Evolutionary conservation across 2,329 filamentous ascomycete genomes (phyloP).

Genomic region (Calonectria pauciramosa): DNA sequence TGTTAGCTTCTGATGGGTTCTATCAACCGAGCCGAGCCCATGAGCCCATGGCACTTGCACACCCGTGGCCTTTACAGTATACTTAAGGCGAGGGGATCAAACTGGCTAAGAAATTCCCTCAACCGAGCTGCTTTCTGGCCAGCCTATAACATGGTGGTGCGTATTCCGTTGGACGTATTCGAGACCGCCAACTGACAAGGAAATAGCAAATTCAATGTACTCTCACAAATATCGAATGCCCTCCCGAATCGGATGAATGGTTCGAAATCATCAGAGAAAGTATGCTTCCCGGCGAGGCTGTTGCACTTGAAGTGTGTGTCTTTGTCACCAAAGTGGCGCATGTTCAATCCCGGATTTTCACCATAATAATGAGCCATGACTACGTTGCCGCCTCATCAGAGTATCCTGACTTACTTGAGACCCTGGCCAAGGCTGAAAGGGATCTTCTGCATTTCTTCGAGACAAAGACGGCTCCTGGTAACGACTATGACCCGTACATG

Average conservation of each 20-base stretch:
- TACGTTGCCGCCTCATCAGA: slow-evolving; percentile 45
- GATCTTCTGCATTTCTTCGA: slow-evolving; percentile 35
- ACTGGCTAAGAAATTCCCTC: slow-evolving; percentile 36
- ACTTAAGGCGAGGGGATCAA: slow-evolving; percentile 50
- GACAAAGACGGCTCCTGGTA: slow-evolving; percentile 11
- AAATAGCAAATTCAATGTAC: slow-evolving; percentile 55
- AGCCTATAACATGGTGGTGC: slow-evolving; percentile 54
- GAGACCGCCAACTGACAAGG: slow-evolving; percentile 27
- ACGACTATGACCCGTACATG: slow-evolving; percentile 48
- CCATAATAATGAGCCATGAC: slow-evolving; percentile 46
- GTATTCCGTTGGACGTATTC: slow-evolving; percentile 22
- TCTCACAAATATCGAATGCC: slow-evolving; percentile 49
- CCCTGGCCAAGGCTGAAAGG: slow-evolving; percentile 44
- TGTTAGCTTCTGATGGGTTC: slow-evolving; percentile 55
- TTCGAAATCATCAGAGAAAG: slow-evolving; percentile 47
- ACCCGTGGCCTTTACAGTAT: slow-evolving; percentile 53
- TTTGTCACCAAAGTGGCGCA: slow-evolving; percentile 47
- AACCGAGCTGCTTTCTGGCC: slow-evolving; percentile 55
- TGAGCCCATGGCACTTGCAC: slow-evolving; percentile 55
- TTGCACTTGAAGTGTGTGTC: slow-evolving; percentile 44
- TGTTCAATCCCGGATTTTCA: slow-evolving; percentile 45
- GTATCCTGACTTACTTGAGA: slow-evolving; percentile 44
- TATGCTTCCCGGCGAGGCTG: slow-evolving; percentile 42
- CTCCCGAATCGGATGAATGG: slow-evolving; percentile 54
- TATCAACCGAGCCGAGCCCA: slow-evolving; percentile 40